These are phyloP conservation scores for Scortechinia acanthostroma DNA, from an alignment of 2,329 filamentous ascomycete species.

Conservation along the genomic window DNA sequence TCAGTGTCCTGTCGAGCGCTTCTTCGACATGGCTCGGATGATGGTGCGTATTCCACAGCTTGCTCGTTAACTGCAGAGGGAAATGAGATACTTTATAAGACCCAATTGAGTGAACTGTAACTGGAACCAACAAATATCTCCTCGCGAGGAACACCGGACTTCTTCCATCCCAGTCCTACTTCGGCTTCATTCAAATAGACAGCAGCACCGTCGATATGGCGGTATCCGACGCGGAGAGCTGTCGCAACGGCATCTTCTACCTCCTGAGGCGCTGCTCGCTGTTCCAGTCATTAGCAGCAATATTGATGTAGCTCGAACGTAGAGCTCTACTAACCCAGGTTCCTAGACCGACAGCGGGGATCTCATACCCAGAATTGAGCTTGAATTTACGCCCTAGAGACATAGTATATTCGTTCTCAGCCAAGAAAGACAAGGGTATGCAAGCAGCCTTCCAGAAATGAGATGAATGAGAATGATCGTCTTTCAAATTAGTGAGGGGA, in stretches of 20 bases:
- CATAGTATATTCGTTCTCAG: constrained; percentile 20
- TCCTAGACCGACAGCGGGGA: constrained; percentile 20
- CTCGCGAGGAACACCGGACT: constrained; percentile 16
- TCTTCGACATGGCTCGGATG: constrained; percentile 28
- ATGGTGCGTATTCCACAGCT: constrained; percentile 45
- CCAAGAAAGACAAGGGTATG: not conserved
- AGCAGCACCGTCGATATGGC: constrained; percentile 29
- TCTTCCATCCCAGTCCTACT: constrained; percentile 22
- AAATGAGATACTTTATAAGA: too few relatives aligned
- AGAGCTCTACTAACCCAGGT: constrained; percentile 17
- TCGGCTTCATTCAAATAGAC: constrained; percentile 22
- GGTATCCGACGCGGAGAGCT: constrained; percentile 23
- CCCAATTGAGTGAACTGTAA: not conserved
- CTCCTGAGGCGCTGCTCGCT: constrained; percentile 17
- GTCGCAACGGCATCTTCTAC: constrained; percentile 32
- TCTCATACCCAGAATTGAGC: constrained; percentile 10
- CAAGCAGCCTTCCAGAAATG: not conserved
- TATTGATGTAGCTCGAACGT: constrained; percentile 6
- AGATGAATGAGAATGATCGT: not conserved
- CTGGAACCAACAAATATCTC: constrained; percentile 16
- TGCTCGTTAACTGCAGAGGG: constrained; percentile 31
- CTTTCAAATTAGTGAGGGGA: too few relatives aligned
- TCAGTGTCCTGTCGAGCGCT: constrained; percentile 28
- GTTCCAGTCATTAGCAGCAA: constrained; percentile 6
- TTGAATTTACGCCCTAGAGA: constrained; percentile 26